Conservation (phyloP, 179 eudicot species). For the Patellifolia procumbens region DNA sequence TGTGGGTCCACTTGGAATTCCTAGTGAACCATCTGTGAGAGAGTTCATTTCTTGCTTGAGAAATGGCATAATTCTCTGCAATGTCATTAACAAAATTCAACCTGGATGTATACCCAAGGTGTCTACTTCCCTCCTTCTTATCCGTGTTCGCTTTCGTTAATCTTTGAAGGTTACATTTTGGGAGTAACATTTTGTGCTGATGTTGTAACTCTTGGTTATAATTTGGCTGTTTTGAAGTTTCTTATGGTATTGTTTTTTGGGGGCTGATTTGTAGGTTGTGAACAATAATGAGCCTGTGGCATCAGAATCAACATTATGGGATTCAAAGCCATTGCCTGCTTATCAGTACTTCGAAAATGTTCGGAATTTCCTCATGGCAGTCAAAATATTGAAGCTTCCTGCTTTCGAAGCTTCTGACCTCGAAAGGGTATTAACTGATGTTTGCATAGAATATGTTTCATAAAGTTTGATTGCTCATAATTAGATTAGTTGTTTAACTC, state of each 20-base stretch:
- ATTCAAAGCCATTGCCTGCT: slow-evolving; percentile 88
- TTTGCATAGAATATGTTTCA: no score
- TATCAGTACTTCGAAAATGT: slow-evolving; percentile 98
- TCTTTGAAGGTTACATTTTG: background rate
- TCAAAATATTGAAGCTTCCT: slow-evolving; percentile 66
- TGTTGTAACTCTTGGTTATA: background rate
- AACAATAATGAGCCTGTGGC: slow-evolving; percentile 45
- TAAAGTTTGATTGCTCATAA: no score
- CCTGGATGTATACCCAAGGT: slow-evolving; percentile 94
- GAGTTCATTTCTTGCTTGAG: slow-evolving; percentile 94
- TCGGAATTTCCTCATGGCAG: slow-evolving; percentile 74
- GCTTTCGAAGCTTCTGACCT: slow-evolving; percentile 88
- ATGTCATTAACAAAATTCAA: slow-evolving; percentile 75
- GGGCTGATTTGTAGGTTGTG: slow-evolving; percentile 53
- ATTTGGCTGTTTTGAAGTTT: background rate
- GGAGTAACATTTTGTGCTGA: background rate
- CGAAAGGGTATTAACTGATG: slow-evolving; percentile 46
- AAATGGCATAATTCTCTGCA: slow-evolving; percentile 84
- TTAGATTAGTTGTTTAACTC: no score
- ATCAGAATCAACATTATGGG: slow-evolving; percentile 54
- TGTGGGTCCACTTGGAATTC: slow-evolving; percentile 68
- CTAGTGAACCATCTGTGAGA: slow-evolving; percentile 63
- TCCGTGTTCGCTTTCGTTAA: background rate
- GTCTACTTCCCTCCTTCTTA: background rate
- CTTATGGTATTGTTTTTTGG: background rate